Percentiles rank a stretch among this genome's conserved stretches.
Conservation (phyloP, 2,329 filamentous ascomycete species). For the Dactylonectria estremocensis region DNA sequence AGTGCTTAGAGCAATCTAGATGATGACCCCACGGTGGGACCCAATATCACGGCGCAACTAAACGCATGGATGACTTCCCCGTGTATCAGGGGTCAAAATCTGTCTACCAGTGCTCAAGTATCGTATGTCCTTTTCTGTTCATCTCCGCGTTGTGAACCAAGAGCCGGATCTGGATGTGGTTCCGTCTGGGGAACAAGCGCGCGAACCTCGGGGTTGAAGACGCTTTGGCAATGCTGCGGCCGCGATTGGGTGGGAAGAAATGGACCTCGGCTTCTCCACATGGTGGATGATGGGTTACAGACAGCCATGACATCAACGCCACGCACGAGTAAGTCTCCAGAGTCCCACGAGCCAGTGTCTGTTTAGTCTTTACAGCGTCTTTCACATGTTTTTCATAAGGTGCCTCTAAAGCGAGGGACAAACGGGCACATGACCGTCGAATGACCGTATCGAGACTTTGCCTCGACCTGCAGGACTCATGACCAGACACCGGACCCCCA, state of each 20-base stretch:
- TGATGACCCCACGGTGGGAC: too few species aligned
- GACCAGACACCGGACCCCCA: constrained; percentile 12
- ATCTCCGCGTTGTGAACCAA: not conserved
- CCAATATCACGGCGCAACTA: not conserved
- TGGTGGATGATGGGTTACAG: not conserved
- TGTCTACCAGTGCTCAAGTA: too few species aligned
- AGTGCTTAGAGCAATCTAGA: too few species aligned
- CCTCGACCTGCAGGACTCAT: constrained; percentile 39
- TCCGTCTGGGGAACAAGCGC: constrained; percentile 12
- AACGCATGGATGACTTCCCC: not conserved
- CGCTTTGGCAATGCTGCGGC: constrained; percentile 42
- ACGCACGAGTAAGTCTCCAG: not conserved
- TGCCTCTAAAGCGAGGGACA: constrained; percentile 3
- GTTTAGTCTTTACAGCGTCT: not conserved
- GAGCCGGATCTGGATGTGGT: constrained; percentile 9
- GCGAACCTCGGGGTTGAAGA: constrained; percentile 33
- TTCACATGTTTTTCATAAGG: constrained; percentile 14
- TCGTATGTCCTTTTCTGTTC: not conserved
- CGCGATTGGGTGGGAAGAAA: constrained; percentile 40
- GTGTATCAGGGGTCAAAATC: not conserved
- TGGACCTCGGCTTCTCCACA: constrained; percentile 46
- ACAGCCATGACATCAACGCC: constrained; percentile 43
- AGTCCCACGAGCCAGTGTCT: not conserved
- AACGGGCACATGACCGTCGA: constrained; percentile 4
- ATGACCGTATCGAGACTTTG: constrained; percentile 19